phyloP scores from a whole-genome alignment of 495 filamentous ascomycete genomes.

The Trichocladium uniseriatum region DNA sequence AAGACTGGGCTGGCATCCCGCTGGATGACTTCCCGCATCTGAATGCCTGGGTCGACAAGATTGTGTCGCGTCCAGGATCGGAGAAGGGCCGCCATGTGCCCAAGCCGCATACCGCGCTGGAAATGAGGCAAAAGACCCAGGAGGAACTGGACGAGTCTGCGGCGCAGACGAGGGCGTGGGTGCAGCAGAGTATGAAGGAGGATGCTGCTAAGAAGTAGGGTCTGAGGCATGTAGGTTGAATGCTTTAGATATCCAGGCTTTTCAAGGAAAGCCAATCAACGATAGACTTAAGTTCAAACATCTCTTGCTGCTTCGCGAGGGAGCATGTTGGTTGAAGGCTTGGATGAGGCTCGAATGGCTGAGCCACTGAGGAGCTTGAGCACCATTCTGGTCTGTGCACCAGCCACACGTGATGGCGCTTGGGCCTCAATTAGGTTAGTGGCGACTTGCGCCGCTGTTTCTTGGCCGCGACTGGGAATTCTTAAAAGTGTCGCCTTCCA shows the following conservation, averaged over 20 bases:
- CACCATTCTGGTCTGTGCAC: too few relatives aligned
- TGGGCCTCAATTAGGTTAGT: neutral
- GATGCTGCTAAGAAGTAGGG: constrained; percentile 55
- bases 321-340: too few relatives aligned
- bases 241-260: too few relatives aligned
- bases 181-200: constrained; percentile 53
- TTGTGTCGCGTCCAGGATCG: constrained; percentile 56
- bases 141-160: constrained; percentile 46
- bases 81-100: constrained; percentile 79
- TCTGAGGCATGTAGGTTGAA: too few relatives aligned
- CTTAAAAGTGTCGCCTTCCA: neutral
- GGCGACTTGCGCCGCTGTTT: neutral
- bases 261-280: too few relatives aligned
- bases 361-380: too few relatives aligned
- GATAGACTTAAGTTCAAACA: too few relatives aligned
- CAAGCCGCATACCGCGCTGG: constrained; percentile 51
- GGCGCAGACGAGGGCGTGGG: constrained; percentile 44
- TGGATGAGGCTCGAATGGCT: too few relatives aligned
- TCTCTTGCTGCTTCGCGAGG: too few relatives aligned
- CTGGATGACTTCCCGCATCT: constrained; percentile 66
- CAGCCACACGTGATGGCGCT: neutral
- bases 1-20: constrained; percentile 63
- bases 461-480: neutral
- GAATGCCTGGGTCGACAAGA: constrained; percentile 55
- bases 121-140: constrained; percentile 30